phyloP scores from a whole-genome alignment of 768 basidiomycete genomes.

The Strobilomyces echinocephalus region DNA sequence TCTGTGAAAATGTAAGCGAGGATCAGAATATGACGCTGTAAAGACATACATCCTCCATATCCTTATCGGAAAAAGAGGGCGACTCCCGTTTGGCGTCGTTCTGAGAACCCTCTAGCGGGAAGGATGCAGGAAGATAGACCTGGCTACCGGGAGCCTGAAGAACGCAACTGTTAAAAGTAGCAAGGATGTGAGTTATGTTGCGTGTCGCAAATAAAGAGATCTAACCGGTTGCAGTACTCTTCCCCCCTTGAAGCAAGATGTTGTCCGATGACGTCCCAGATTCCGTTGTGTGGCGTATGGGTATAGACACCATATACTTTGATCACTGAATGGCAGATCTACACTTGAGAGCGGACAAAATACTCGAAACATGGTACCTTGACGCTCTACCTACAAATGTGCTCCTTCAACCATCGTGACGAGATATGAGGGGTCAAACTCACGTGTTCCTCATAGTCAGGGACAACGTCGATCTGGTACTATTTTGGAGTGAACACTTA shows the following conservation, averaged over 20 bases:
- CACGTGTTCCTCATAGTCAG: conserved; percentile 34
- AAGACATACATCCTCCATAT: conserved; percentile 42
- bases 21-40: not conserved
- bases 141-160: conserved; percentile 39
- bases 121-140: conserved; percentile 46
- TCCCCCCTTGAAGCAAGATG: conserved; percentile 42
- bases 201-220: not conserved
- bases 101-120: conserved; percentile 37
- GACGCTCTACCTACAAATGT: conserved; percentile 33
- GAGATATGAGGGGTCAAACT: conserved; percentile 1
- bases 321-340: conserved; percentile 31
- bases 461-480: conserved; percentile 48
- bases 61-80: conserved; percentile 38
- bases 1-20: conserved; percentile 27
- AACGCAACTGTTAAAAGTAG: conserved; percentile 36
- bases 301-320: conserved; percentile 49
- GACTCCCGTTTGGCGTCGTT: conserved; percentile 7
- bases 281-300: conserved; percentile 42
- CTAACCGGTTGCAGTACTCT: conserved; percentile 48
- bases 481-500: conserved; percentile 12
- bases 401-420: not conserved
- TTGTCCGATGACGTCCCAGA: conserved; percentile 45
- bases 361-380: conserved; percentile 27
- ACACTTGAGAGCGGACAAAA: not conserved
- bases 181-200: not conserved